Conservation (phyloP, 148 eudicot species). For the Selenicereus undatus region DNA sequence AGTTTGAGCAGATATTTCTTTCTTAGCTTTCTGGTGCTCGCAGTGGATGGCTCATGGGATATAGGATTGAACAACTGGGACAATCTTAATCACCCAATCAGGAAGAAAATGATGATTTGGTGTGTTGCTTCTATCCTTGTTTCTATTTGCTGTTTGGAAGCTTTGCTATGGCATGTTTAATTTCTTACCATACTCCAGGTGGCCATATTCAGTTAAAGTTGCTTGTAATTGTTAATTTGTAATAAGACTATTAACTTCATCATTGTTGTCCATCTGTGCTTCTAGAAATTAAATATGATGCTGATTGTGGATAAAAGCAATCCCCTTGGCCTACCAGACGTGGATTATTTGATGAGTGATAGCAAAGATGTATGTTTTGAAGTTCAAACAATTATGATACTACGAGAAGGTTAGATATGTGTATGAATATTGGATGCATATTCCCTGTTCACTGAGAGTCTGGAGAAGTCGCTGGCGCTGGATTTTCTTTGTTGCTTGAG, state of each 20-base stretch:
- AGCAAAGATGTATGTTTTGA: background rate
- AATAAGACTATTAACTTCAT: background rate
- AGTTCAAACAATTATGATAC: background rate
- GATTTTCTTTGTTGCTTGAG: background rate
- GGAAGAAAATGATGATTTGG: background rate
- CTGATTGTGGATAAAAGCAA: background rate
- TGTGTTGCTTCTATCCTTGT: background rate
- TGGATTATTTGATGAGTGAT: background rate
- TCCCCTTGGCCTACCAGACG: background rate
- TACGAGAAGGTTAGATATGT: background rate
- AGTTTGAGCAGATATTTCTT: background rate
- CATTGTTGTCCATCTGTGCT: background rate
- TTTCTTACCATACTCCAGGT: background rate
- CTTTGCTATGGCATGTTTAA: background rate
- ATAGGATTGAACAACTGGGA: background rate
- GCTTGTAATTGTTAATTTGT: background rate
- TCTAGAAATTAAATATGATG: background rate
- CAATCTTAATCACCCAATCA: background rate
- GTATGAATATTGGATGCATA: background rate
- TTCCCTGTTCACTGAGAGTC: background rate
- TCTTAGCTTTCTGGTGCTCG: constrained; percentile 6
- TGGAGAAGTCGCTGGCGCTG: background rate
- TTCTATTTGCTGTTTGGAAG: background rate
- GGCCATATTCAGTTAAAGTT: background rate
- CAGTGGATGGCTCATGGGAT: background rate